These are phyloP conservation scores for Lecanosticta acicola DNA, from an alignment of 2,329 filamentous ascomycete genomes.

Conservation along the genomic window DNA sequence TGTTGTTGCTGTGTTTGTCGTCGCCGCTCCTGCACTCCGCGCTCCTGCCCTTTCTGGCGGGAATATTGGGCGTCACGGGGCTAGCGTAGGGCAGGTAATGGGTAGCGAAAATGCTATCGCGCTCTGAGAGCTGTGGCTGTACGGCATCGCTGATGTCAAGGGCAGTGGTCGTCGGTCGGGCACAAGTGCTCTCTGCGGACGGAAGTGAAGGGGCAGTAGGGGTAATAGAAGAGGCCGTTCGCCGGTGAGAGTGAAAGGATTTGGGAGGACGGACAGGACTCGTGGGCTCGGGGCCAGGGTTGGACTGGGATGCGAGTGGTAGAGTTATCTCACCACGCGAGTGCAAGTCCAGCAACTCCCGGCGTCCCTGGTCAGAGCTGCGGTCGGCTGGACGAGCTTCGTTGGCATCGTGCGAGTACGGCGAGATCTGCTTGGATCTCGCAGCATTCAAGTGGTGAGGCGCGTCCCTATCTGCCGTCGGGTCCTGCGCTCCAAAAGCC, in stretches of 20 bases:
- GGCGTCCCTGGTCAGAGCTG: background rate
- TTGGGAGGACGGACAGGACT: constrained; percentile 1
- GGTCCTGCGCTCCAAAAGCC: constrained; percentile 11
- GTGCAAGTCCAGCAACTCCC: background rate
- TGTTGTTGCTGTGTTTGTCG: constrained; percentile 9
- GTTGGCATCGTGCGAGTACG: constrained; percentile 8
- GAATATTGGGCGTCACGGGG: constrained; percentile 30
- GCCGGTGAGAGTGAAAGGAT: background rate
- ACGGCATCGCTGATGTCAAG: constrained; percentile 29
- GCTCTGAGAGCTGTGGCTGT: constrained; percentile 53
- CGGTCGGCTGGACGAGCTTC: background rate
- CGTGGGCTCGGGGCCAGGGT: constrained; percentile 3
- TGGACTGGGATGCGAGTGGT: constrained; percentile 4
- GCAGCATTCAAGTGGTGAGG: constrained; percentile 2
- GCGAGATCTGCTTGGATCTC: constrained; percentile 16
- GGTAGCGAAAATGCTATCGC: constrained; percentile 60
- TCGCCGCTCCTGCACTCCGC: constrained; percentile 13
- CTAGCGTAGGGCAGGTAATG: constrained; percentile 52
- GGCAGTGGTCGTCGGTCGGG: constrained; percentile 5
- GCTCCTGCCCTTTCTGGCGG: constrained; percentile 1
- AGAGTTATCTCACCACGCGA: constrained; percentile 2
- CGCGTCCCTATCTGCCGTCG: constrained; percentile 7
- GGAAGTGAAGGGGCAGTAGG: background rate
- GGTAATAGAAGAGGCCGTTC: background rate
- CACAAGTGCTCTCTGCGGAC: constrained; percentile 1